A percentile compares a stretch with the other conserved stretches of the same genome.
Evolutionary conservation across 2,329 filamentous ascomycete genomes (phyloP).

Genomic region (Fusarium coicis): DNA sequence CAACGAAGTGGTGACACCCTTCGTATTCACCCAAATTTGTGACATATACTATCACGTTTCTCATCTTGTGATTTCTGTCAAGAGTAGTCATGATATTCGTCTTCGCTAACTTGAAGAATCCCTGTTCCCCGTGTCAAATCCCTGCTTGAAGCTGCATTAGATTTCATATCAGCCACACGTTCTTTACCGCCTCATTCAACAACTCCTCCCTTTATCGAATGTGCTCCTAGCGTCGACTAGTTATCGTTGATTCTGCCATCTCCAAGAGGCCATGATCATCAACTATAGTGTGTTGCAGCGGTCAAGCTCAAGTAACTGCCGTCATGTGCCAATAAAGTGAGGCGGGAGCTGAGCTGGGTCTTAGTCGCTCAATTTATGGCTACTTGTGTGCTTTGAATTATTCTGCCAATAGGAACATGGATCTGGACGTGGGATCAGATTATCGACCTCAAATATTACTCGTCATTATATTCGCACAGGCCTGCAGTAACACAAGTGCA

Average conservation of each 20-base stretch:
- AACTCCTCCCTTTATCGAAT: neutral
- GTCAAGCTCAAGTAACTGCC: neutral
- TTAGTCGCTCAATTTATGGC: neutral
- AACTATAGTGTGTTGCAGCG: neutral
- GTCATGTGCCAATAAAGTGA: slow-evolving; percentile 16
- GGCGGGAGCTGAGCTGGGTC: slow-evolving; percentile 1
- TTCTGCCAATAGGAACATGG: neutral
- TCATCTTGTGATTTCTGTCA: slow-evolving; percentile 5
- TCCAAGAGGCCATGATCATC: neutral
- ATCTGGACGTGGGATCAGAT: neutral
- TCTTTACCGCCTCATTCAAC: slow-evolving; percentile 16
- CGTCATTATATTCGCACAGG: neutral
- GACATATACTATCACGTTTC: neutral
- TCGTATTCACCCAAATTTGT: neutral
- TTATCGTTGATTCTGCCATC: neutral
- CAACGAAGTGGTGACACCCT: neutral
- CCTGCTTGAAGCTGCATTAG: slow-evolving; percentile 9
- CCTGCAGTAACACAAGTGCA: slow-evolving; percentile 11
- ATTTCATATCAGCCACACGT: slow-evolving; percentile 13
- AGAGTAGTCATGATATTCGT: neutral
- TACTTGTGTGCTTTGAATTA: neutral
- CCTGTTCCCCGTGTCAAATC: slow-evolving; percentile 10
- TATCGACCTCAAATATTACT: neutral
- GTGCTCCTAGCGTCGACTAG: neutral
- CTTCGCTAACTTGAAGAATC: neutral